Evolutionary conservation across 1,284 basidiomycete genomes (phyloP).

Genomic region (Ustilago shanxiensis): DNA sequence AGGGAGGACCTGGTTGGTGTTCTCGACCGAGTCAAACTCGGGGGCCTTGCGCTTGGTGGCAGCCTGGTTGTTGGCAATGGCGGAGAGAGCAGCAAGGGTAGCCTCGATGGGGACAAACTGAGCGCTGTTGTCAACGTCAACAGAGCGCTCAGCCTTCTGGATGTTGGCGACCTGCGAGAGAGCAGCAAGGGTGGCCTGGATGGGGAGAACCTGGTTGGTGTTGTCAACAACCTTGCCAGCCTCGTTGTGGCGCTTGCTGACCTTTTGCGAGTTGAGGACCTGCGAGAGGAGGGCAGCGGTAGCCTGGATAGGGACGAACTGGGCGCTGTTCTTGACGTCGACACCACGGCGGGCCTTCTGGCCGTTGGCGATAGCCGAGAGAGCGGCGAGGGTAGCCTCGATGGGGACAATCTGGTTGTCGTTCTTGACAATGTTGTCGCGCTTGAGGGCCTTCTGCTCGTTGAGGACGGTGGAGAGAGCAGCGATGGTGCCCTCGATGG

Average conservation of each 20-base stretch:
- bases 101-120: slow-evolving; percentile 43
- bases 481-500: slow-evolving; percentile 41
- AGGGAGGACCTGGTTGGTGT: slow-evolving; percentile 38
- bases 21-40: slow-evolving; percentile 13
- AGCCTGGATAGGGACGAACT: slow-evolving; percentile 36
- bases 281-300: slow-evolving; percentile 34
- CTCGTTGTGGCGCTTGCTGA: slow-evolving; percentile 10
- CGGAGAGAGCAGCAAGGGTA: slow-evolving; percentile 31
- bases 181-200: slow-evolving; percentile 37
- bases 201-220: slow-evolving; percentile 38
- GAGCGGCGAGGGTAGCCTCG: slow-evolving; percentile 31
- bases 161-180: slow-evolving; percentile 34
- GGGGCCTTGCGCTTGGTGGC: slow-evolving; percentile 6
- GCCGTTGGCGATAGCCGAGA: slow-evolving; percentile 25
- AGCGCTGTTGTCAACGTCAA: slow-evolving; percentile 25
- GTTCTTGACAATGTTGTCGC: slow-evolving; percentile 38
- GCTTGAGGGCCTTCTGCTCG: slow-evolving; percentile 33
- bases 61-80: slow-evolving; percentile 24
- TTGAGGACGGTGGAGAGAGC: slow-evolving; percentile 44
- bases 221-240: slow-evolving; percentile 22
- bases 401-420: slow-evolving; percentile 31
- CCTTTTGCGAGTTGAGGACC: slow-evolving; percentile 28
- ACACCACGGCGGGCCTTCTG: slow-evolving; percentile 25
- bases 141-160: slow-evolving; percentile 17
- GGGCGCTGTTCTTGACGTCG: slow-evolving; percentile 24